Percentiles rank a stretch among this genome's conserved stretches.
These are phyloP conservation scores for Didymella exigua DNA, from an alignment of 2,329 filamentous ascomycete species.

Conservation along the genomic window DNA sequence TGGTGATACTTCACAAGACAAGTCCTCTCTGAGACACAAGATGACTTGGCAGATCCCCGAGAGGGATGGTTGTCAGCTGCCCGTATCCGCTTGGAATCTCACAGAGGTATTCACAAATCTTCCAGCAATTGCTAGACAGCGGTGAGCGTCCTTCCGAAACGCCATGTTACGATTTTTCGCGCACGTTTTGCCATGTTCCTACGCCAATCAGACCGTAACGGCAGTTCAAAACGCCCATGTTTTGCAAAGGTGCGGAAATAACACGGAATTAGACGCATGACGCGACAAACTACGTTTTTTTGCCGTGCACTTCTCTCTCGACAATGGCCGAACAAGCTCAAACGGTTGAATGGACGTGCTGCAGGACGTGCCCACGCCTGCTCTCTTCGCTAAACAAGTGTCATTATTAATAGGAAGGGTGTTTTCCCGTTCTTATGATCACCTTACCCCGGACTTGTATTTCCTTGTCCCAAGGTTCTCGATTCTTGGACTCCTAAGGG, in stretches of 20 bases:
- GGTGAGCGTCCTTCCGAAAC: not conserved
- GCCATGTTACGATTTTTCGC: not conserved
- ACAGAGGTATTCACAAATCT: not conserved
- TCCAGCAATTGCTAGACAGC: not conserved
- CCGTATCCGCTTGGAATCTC: not conserved
- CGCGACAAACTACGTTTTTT: constrained; percentile 6
- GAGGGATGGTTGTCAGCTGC: constrained; percentile 3
- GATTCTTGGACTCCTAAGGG: not conserved
- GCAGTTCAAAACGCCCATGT: constrained; percentile 7
- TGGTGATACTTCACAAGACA: not conserved
- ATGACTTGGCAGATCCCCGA: constrained; percentile 1
- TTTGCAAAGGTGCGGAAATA: not conserved
- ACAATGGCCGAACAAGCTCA: constrained; percentile 16
- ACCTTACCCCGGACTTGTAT: not conserved
- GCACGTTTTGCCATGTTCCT: not conserved
- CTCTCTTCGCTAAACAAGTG: not conserved
- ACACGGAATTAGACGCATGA: constrained; percentile 8
- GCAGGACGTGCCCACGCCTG: not conserved
- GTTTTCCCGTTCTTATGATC: not conserved
- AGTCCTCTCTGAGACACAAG: constrained; percentile 7
- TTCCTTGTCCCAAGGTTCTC: not conserved
- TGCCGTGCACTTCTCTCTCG: constrained; percentile 13
- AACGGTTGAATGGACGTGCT: constrained; percentile 13
- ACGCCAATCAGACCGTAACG: too few relatives aligned
- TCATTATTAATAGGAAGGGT: not conserved